Evolutionary conservation across 1,284 basidiomycete species (phyloP).

Genomic region (Leccinum insolens): DNA sequence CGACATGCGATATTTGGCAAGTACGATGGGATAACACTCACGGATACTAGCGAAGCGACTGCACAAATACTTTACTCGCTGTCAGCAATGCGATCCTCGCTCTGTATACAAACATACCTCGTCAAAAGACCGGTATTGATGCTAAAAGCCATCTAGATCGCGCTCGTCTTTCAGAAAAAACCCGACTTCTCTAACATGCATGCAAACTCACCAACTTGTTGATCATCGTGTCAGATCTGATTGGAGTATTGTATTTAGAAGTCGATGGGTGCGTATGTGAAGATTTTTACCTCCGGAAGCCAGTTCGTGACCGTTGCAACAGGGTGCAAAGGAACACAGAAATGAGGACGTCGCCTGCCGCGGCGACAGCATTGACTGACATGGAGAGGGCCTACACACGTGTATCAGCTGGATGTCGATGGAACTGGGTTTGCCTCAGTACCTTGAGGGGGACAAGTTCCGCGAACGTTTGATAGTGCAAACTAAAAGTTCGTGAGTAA

Average conservation of each 20-base stretch:
- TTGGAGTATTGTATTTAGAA: slow-evolving; percentile 1
- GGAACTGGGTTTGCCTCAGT: not conserved
- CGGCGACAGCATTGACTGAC: slow-evolving; percentile 59
- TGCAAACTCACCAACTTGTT: slow-evolving; percentile 42
- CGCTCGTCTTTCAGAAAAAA: not conserved
- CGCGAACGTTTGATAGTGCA: slow-evolving; percentile 40
- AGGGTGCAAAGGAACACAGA: slow-evolving; percentile 52
- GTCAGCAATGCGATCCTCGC: slow-evolving; percentile 3
- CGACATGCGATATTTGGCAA: not conserved
- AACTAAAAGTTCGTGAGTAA: slow-evolving; percentile 21
- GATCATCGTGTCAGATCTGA: slow-evolving; percentile 51
- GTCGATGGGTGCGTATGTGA: not conserved
- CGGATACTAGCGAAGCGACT: slow-evolving; percentile 47
- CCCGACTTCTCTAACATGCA: not conserved
- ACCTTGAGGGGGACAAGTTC: slow-evolving; percentile 40
- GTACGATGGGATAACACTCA: slow-evolving; percentile 21
- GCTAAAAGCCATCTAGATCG: slow-evolving; percentile 46
- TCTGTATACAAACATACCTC: slow-evolving; percentile 17
- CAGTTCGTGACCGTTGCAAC: slow-evolving; percentile 57
- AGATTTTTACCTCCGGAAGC: slow-evolving; percentile 49
- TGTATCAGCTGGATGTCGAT: slow-evolving; percentile 3
- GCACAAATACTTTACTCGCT: slow-evolving; percentile 37
- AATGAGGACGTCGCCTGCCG: slow-evolving; percentile 61
- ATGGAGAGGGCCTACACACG: slow-evolving; percentile 46
- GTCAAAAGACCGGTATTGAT: slow-evolving; percentile 53